Percentiles rank a stretch among this genome's conserved stretches.
phyloP scores from a whole-genome alignment of 371 early-diverging fungal species.

The Fennellomyces sp. region DNA sequence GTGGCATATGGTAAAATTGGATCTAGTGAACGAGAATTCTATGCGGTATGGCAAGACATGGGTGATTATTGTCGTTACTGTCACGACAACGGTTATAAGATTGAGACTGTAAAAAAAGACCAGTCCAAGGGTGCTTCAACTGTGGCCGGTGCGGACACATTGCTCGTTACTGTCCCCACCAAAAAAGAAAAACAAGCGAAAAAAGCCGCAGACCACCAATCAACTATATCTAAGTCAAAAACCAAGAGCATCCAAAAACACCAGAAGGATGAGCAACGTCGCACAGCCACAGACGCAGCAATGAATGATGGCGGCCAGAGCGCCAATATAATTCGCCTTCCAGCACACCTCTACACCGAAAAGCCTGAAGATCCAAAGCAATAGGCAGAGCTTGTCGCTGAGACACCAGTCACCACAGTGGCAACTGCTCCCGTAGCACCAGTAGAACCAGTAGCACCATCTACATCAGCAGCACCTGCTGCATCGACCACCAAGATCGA shows the following conservation, averaged over 20 bases:
- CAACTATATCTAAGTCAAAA: too few species aligned
- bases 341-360: too few species aligned
- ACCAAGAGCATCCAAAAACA: neutral
- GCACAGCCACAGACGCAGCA: neutral
- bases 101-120: neutral
- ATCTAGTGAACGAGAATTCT: neutral
- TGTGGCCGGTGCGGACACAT: neutral
- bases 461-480: too few species aligned
- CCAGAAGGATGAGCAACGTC: too few species aligned
- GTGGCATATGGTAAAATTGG: neutral
- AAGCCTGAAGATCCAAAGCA: too few species aligned
- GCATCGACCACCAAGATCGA: too few species aligned
- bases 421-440: too few species aligned
- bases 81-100: neutral
- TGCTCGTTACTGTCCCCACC: neutral
- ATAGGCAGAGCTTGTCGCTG: too few species aligned
- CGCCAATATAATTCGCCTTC: too few species aligned
- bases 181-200: neutral
- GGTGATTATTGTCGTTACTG: slow-evolving; percentile 2
- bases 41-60: neutral
- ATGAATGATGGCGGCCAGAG: too few species aligned
- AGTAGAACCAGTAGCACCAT: too few species aligned
- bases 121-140: neutral
- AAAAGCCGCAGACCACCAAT: neutral
- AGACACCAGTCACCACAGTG: too few species aligned